Conservation (phyloP, 2,329 filamentous ascomycete genomes). For the Neocatenulostroma microsporum region DNA sequence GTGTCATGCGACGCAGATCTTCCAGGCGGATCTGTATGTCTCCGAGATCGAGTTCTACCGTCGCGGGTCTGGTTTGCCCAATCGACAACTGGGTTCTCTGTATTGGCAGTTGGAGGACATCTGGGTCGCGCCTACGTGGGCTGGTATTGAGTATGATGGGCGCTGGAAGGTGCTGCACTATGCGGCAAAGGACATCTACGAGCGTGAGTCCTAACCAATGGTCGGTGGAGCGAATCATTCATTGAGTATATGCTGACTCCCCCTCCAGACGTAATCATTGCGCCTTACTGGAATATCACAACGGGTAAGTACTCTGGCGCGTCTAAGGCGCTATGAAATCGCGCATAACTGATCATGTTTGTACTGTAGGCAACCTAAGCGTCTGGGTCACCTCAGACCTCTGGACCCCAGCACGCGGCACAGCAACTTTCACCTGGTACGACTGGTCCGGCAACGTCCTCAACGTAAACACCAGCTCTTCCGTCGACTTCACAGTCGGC, state of each 20-base stretch:
- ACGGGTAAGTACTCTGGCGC: conserved; percentile 19
- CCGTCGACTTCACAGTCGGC: conserved; percentile 38
- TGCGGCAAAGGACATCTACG: conserved; percentile 50
- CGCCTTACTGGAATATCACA: conserved; percentile 47
- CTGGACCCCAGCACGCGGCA: conserved; percentile 44
- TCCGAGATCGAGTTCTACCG: conserved; percentile 56
- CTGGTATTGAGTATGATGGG: conserved; percentile 55
- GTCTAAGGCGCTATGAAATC: too few species aligned
- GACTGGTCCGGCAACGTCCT: conserved; percentile 42
- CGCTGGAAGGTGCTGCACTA: conserved; percentile 58
- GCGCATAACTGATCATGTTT: too few species aligned
- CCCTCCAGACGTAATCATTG: conserved; percentile 55
- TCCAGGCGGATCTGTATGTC: conserved; percentile 57
- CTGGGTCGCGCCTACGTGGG: conserved; percentile 54
- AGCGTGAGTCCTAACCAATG: too few species aligned
- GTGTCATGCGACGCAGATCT: conserved; percentile 56
- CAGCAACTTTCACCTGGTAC: conserved; percentile 45
- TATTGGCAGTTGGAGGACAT: conserved; percentile 62
- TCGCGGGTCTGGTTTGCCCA: conserved; percentile 48
- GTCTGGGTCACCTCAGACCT: conserved; percentile 53
- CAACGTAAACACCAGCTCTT: conserved; percentile 26
- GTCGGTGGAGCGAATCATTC: too few species aligned
- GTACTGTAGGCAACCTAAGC: conserved; percentile 41
- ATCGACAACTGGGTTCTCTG: conserved; percentile 52
- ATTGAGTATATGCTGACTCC: too few species aligned